phyloP scores from a whole-genome alignment of 257 asterid genomes.

The Rauvolfia tetraphylla region DNA sequence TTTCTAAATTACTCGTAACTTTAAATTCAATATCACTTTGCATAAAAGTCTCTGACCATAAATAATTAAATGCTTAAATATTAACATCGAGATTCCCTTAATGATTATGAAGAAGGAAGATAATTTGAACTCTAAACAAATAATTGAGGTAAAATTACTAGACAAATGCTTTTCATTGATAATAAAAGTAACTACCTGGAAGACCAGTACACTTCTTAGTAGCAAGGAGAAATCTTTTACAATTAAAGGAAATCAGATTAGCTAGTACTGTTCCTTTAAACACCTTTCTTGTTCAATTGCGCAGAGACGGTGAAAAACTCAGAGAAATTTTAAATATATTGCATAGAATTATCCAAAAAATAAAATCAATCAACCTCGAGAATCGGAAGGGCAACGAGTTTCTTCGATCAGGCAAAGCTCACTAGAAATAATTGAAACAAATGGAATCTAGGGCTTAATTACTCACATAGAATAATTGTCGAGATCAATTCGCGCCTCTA shows the following conservation, averaged over 20 bases:
- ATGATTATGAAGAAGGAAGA: background rate
- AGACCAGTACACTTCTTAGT: background rate
- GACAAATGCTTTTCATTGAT: background rate
- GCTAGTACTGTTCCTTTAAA: background rate
- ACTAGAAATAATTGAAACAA: no score
- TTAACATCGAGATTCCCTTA: background rate
- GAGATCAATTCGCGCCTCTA: background rate
- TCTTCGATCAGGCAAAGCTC: background rate
- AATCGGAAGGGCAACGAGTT: background rate
- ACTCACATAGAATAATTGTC: background rate
- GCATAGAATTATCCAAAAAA: no score
- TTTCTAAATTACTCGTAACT: background rate
- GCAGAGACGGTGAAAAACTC: background rate
- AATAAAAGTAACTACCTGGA: no score
- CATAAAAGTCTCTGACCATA: background rate
- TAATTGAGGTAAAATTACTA: background rate
- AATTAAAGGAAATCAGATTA: background rate
- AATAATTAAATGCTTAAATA: no score
- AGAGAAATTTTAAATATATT: no score
- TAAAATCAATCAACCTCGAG: background rate
- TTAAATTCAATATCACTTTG: no score
- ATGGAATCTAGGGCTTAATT: background rate
- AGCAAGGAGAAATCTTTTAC: background rate
- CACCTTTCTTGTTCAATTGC: background rate
- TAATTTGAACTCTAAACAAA: background rate